Base-by-base conservation (phyloP, 768 basidiomycete genomes). In the Lactarius psammicola region DNA sequence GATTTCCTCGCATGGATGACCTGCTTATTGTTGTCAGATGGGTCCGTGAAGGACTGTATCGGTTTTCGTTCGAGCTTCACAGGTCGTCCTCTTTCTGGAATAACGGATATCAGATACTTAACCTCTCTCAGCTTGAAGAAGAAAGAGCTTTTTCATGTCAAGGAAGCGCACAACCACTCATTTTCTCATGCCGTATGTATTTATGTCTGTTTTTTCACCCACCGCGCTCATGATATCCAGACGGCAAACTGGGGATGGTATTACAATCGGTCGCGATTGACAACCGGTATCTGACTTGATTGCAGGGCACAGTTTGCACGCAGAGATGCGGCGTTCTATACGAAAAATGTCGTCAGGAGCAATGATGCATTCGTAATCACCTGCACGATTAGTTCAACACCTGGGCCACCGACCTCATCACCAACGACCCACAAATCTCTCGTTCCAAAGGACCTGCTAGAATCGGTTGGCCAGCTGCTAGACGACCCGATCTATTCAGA, bases 241-340 rank as follows among this genome's bases (percentile, higher is more conserved):
- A 88, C 91, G 15, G 88, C 89, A 33, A 94, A 93, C 71, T 93
- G 91, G 92, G 91, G 90, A 75, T 94, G 92, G 90, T 89, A 82
- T 53, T 56, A 57, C 30, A 54, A 44, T 57, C 28, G 26, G 53
- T 33, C 55, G 20, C 44, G n/a, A 28, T 65, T 54, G 55, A 44
- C 36, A 33, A 20, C 51, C 13, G 33, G 30, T 56, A 33, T 30
- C 57, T 68, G 56, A 68, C 51, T 26, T 42, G 38, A 31, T 60
- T 28, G 4, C 58, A 89, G 87, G 89, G 87, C 89, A 0, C 88
- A 91, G 73, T 95, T 94, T 74, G 85, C 90, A 44, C 84, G 84
- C 63, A 80, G 92, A 70, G 91, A 94, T 66, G 77, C 76, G 33
- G 83, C 91, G 23, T 91, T 82, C 76, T 90, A 83, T 75, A 80